Evolutionary conservation across 2,329 filamentous ascomycete species (phyloP), one percentile per base, ranked within the genome.

Genomic region (Hypoxylon sp.): DNA sequence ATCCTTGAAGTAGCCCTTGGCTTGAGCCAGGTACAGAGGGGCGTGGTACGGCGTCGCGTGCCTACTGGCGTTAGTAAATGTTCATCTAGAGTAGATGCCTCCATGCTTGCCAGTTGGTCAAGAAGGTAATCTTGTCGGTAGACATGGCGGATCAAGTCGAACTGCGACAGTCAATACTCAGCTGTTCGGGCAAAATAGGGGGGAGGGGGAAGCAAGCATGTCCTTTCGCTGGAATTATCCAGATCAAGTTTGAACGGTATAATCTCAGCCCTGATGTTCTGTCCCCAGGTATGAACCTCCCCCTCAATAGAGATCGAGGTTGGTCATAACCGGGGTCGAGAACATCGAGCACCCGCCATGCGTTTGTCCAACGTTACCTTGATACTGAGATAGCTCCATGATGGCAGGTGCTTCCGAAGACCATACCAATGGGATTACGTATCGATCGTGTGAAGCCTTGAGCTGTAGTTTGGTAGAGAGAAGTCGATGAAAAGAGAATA

Each of bases 141-240:
- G 91, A 89, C 91, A 93, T 93, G 68, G 79, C 86, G 82, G 78
- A 79, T 82, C 79, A 82, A 79, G 76, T 73, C 74, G 76, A 76
- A 78, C 83, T 88, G 77, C 75, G 71, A 68, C 73, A 76, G 83
- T 88, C 79, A 88, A 84, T 83, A 75, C 77, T 73, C 73, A 71
- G 64, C 72, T 61, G 60, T 64, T 49, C 60, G 58, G 63, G 25
- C 63, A 67, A 65, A 72, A 67, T 74, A 76, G 76, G 76, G 76
- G 77, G 79, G 25, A 21, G 38, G 78, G 79, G 82, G 85, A 88
- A 88, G 87, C 90, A 91, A 43, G 91, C 91, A 93, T 90, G 88
- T 93, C 89, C 91, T 93, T 93, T 90, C 91, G 91, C 91, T 92
- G 90, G 90, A 86, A 92, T 92, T 92, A 90, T 90, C 89, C 89